A percentile compares a stretch with the other conserved stretches of the same genome.
These are phyloP conservation scores for Suillus americanus DNA, from an alignment of 768 basidiomycete species.

Conservation along the genomic window DNA sequence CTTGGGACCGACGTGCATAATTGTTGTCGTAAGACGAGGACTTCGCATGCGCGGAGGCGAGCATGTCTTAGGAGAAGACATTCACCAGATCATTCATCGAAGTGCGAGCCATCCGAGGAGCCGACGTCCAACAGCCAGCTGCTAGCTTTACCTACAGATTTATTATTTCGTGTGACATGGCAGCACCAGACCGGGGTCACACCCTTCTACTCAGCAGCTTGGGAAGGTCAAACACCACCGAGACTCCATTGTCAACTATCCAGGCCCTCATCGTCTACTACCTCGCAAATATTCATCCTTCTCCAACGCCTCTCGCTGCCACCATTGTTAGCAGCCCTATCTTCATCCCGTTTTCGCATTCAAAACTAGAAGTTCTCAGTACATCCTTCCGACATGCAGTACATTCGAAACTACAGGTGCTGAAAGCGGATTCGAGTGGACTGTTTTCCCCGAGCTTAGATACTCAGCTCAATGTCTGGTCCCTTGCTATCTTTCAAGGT, in stretches of 20 bases:
- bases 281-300: slow-evolving; percentile 24
- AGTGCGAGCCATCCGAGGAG: neutral
- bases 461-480: slow-evolving; percentile 51
- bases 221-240: slow-evolving; percentile 17
- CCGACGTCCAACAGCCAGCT: neutral
- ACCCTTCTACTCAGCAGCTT: slow-evolving; percentile 24
- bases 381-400: slow-evolving; percentile 32
- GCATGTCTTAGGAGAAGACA: neutral
- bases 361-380: slow-evolving; percentile 27
- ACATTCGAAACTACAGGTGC: slow-evolving; percentile 24
- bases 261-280: slow-evolving; percentile 29
- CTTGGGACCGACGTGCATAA: neutral
- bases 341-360: slow-evolving; percentile 30
- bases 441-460: slow-evolving; percentile 36
- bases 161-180: slow-evolving; percentile 5
- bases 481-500: slow-evolving; percentile 50
- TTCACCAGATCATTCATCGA: neutral
- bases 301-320: slow-evolving; percentile 34
- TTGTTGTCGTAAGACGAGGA: neutral
- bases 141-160: neutral
- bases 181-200: slow-evolving; percentile 19
- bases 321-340: slow-evolving; percentile 31
- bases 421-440: slow-evolving; percentile 29
- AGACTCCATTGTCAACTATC: slow-evolving; percentile 20
- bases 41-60: neutral